Base-by-base conservation (phyloP, 306 rosid species). In the Prunus campanulata region DNA sequence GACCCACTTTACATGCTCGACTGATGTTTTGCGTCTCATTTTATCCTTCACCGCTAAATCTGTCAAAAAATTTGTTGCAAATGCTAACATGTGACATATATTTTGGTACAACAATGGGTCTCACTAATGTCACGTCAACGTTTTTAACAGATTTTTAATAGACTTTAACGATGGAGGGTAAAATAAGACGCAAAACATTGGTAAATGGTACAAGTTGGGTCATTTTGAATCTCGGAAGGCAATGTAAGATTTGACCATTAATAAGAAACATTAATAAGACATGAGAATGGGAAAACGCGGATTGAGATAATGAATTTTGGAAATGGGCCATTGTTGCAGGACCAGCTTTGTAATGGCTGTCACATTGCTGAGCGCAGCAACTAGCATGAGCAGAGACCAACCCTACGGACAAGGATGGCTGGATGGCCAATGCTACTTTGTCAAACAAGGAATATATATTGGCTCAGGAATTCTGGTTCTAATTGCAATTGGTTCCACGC, bases 371-470 rank as follows among this genome's bases (percentile, higher is more conserved):
- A 71, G 88, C 27, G 60, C 77, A 50, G 92, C 88, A 9, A 84
- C 88, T 70, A 94, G 98, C 78, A 94, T 94, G 97, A 94, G 82
- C 84, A 85, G 74, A 68, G 80, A 20, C 54, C 98, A 94, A 52
- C 27, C 80, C 8, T 94, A 92, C 83, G 92, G 95, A 22, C 69
- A 50, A 74, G 98, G 96, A 51, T 94, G 98, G 98, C 74, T 94
- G 66, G 78, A 87, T 56, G 93, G 96, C n/a, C 91, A 94, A 55
- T 94, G 98, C 79, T 94, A 92, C 80, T 35, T 90, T 0, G 97
- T 92, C 52, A 94, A 77, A 73, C 63, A 69, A 11, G 96, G 95
- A 22, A 74, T 81, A 12, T 94, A 78, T 20, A 75, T 76, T 8
- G 93, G 87, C 29, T 90, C 95, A 13, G 93, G 87, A 78, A 61